Conservation (phyloP, 1,284 basidiomycete genomes). For the Pseudomicrostroma phylloplanum region DNA sequence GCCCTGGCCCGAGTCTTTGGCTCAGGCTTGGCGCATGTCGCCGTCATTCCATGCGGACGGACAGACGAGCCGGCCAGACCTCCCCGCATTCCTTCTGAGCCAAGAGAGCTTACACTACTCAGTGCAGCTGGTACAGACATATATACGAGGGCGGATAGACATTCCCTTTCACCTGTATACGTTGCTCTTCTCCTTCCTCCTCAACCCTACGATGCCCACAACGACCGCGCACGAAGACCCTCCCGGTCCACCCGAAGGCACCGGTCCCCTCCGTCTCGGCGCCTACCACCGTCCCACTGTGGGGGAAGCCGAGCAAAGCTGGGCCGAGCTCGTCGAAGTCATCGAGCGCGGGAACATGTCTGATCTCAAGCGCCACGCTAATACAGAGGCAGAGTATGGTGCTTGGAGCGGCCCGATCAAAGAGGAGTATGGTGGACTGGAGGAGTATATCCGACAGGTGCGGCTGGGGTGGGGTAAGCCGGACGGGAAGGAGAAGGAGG, state of each 20-base stretch:
- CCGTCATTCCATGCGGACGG: no score
- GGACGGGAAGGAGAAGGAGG: slow-evolving; percentile 11
- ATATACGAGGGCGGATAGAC: no score
- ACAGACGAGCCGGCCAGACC: no score
- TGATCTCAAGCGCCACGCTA: slow-evolving; percentile 26
- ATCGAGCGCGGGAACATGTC: slow-evolving; percentile 29
- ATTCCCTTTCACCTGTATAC: no score
- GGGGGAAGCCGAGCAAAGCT: slow-evolving; percentile 6
- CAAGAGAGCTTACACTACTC: no score
- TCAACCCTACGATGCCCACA: neutral
- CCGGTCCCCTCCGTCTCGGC: slow-evolving; percentile 10
- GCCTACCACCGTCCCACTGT: slow-evolving; percentile 5
- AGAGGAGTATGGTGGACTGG: slow-evolving; percentile 22
- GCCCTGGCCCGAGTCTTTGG: no score
- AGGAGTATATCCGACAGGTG: slow-evolving; percentile 30
- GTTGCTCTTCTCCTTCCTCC: neutral
- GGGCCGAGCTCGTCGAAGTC: slow-evolving; percentile 5
- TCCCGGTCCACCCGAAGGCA: slow-evolving; percentile 6
- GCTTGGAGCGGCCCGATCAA: slow-evolving; percentile 21
- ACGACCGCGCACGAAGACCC: neutral
- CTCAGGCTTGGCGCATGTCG: no score
- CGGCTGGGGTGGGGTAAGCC: slow-evolving; percentile 24
- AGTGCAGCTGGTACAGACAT: no score
- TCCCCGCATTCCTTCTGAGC: no score
- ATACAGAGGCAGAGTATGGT: slow-evolving; percentile 30